phyloP scores from a whole-genome alignment of 345 rosid species.

The Aethionema arabicum region DNA sequence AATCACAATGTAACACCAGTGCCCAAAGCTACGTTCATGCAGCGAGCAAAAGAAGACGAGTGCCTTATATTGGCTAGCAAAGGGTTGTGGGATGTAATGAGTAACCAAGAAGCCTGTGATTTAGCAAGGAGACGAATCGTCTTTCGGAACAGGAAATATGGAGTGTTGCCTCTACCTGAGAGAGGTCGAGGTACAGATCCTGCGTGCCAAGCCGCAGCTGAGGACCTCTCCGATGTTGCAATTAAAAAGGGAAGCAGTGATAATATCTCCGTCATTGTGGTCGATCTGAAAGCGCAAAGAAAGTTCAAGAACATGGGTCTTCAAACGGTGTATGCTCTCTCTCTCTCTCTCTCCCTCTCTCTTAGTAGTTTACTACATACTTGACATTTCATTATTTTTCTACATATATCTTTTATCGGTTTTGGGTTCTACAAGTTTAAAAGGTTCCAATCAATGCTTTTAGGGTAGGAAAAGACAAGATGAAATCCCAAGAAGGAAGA shows the following conservation, averaged over 20 bases:
- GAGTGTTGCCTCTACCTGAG: slow-evolving; percentile 44
- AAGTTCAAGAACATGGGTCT: slow-evolving; percentile 71
- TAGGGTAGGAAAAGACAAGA: no score
- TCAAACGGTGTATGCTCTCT: no score
- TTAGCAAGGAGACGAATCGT: slow-evolving; percentile 74
- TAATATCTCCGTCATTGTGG: slow-evolving; percentile 77
- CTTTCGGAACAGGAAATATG: slow-evolving; percentile 76
- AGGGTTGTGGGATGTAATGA: slow-evolving; percentile 96
- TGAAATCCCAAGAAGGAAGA: no score
- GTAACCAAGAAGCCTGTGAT: slow-evolving; percentile 92
- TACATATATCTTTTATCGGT: no score
- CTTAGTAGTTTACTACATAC: no score
- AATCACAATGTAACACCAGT: slow-evolving; percentile 97
- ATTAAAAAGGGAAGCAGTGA: slow-evolving; percentile 81
- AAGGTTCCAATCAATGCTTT: no score
- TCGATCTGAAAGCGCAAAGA: slow-evolving; percentile 88
- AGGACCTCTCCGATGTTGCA: slow-evolving; percentile 72
- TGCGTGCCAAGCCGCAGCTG: slow-evolving; percentile 81
- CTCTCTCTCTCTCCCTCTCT: no score
- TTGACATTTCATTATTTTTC: no score
- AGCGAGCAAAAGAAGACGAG: slow-evolving; percentile 87
- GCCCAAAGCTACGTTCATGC: slow-evolving; percentile 81
- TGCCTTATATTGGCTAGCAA: slow-evolving; percentile 93
- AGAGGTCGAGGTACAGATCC: slow-evolving; percentile 71
- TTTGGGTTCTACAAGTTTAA: no score